Evolutionary conservation across 2,329 filamentous ascomycete species (phyloP), one percentile per base, ranked within the genome.

Genomic region (Pezicula rhizophila): DNA sequence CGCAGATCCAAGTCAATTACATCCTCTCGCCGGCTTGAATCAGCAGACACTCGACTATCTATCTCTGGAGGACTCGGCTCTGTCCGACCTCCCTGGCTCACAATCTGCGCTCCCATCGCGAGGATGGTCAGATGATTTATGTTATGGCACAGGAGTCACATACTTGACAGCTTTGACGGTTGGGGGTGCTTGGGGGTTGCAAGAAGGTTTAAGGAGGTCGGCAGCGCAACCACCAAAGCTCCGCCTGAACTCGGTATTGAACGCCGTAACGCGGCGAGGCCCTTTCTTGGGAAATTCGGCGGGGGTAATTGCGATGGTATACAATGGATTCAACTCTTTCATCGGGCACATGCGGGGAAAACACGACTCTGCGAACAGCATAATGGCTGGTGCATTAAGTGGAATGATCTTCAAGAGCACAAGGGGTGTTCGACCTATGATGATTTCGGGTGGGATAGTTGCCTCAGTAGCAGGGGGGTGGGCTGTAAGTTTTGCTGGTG

Each of bases 361-460:
- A 72, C 90, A 96, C 60, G 95, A 99, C 68, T 80, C 89, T 3
- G 80, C 85, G 50, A 99, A 99, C 74, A 93, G 89, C 55, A 80
- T 99, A 47, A 70, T 80, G 17, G 92, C 93, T 5, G 93, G 95
- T 56, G 86, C 78, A 1, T 68, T 99, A 59, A 95, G 90, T 64
- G 93, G 93, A 50, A 91, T 92, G 78, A 67, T 99, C 12, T 99
- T 99, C 74, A 97, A 96, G 78, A 95, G 91, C 68, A 97, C 95
- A 43, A 80, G 88, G 63, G 93, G 93, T 5, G 55, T 93, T 53
- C 80, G 87, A 69, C 91, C 90, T 31, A 97, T 97, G 91, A 77
- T 93, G 74, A 93, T 97, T 62, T 96, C 91, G 33, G 88, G 90
- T 55, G 89, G 85, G 60, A 85, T 99, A 57, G 91, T 97, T 51